These are phyloP conservation scores for Parafenestella ontariensis DNA, from an alignment of 2,329 filamentous ascomycete genomes.

Conservation along the genomic window DNA sequence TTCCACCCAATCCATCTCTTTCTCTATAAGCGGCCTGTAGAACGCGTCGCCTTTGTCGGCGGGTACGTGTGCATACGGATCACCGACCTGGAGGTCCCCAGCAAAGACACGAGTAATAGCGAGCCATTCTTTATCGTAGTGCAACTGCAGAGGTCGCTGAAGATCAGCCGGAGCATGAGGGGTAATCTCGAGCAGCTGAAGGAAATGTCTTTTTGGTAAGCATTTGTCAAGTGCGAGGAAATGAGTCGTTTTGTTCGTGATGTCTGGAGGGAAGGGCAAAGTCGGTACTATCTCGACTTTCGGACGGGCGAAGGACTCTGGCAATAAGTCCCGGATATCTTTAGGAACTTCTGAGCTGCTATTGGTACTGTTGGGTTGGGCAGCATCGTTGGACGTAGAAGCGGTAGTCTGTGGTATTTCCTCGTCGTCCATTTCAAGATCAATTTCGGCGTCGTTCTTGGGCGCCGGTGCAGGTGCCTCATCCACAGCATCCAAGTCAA, in stretches of 20 bases:
- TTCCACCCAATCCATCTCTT: slow-evolving; percentile 80
- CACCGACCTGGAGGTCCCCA: slow-evolving; percentile 62
- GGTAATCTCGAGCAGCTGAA: slow-evolving; percentile 73
- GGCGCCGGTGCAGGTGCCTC: slow-evolving; percentile 43
- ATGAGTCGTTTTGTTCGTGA: slow-evolving; percentile 78
- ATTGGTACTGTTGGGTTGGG: not conserved
- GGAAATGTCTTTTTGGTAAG: slow-evolving; percentile 76
- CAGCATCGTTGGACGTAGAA: slow-evolving; percentile 13
- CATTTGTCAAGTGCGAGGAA: slow-evolving; percentile 96
- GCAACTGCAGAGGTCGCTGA: slow-evolving; percentile 64
- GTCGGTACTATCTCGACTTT: slow-evolving; percentile 21
- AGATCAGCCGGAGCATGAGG: slow-evolving; percentile 33
- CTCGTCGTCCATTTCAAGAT: slow-evolving; percentile 53
- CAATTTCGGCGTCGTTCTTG: slow-evolving; percentile 45
- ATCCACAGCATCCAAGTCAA: slow-evolving; percentile 63
- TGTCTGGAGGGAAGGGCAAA: slow-evolving; percentile 70
- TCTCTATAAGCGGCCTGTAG: slow-evolving; percentile 72
- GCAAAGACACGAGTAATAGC: slow-evolving; percentile 88
- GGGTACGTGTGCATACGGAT: slow-evolving; percentile 62
- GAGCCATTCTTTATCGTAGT: slow-evolving; percentile 95
- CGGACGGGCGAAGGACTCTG: slow-evolving; percentile 70
- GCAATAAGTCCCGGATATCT: slow-evolving; percentile 74
- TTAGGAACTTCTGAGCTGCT: slow-evolving; percentile 59
- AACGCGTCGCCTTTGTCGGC: slow-evolving; percentile 70
- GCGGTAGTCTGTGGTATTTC: slow-evolving; percentile 11